Percentiles rank a stretch among this genome's conserved stretches.
phyloP scores from a whole-genome alignment of 2,329 filamentous ascomycete genomes.

The Aureobasidium sp. region DNA sequence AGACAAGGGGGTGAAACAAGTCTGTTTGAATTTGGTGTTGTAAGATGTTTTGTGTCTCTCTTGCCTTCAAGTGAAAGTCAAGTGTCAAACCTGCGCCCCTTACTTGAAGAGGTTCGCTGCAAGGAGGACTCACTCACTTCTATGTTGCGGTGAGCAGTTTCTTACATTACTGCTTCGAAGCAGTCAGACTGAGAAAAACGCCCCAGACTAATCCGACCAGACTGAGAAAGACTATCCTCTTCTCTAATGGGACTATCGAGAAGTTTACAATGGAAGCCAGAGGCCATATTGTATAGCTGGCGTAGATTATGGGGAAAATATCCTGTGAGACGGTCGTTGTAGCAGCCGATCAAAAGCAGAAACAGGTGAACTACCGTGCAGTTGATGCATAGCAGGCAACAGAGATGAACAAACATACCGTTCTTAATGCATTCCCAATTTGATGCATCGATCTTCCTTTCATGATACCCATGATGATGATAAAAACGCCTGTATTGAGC shows the following conservation, averaged over 20 bases:
- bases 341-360: background rate
- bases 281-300: conserved; percentile 67
- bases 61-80: too few species aligned
- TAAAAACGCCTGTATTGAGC: conserved; percentile 54
- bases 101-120: too few species aligned
- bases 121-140: too few species aligned
- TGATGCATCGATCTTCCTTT: conserved; percentile 12
- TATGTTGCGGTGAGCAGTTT: too few species aligned
- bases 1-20: too few species aligned
- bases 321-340: conserved; percentile 16
- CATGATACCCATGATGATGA: conserved; percentile 44
- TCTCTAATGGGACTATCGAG: conserved; percentile 59
- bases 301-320: conserved; percentile 46
- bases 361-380: background rate
- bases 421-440: background rate
- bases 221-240: conserved; percentile 59
- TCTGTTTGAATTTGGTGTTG: too few species aligned
- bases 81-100: too few species aligned
- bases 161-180: conserved; percentile 2
- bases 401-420: background rate
- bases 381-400: background rate
- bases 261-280: conserved; percentile 62
- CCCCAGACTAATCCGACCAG: conserved; percentile 66
- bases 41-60: too few species aligned
- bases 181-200: conserved; percentile 58